Percentiles rank a stretch among this genome's conserved stretches.
phyloP scores from a whole-genome alignment of 371 early-diverging fungal genomes.

The Rhizopus stolonifer region DNA sequence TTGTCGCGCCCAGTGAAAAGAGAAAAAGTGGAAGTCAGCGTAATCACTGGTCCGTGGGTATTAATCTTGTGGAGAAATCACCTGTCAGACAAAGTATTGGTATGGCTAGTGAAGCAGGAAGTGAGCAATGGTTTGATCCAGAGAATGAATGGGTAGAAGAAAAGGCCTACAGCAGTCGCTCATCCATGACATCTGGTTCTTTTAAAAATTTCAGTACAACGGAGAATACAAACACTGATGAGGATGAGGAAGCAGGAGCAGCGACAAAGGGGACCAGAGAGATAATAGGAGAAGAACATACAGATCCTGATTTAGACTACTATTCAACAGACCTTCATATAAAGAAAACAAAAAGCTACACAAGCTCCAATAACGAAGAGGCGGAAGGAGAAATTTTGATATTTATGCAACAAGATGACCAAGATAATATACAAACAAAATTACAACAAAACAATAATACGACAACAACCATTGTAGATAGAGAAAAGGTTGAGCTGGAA shows the following conservation, averaged over 20 bases:
- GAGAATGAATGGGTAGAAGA: slow-evolving; percentile 20
- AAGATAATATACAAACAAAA: neutral
- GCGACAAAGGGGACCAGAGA: neutral
- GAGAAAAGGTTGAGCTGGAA: neutral
- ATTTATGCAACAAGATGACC: slow-evolving; percentile 14
- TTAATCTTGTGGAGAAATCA: slow-evolving; percentile 17
- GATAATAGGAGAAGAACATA: neutral
- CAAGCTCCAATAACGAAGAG: slow-evolving; percentile 2
- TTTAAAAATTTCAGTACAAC: slow-evolving; percentile 21
- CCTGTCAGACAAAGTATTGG: slow-evolving; percentile 14
- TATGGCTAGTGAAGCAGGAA: slow-evolving; percentile 13
- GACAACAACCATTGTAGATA: slow-evolving; percentile 1
- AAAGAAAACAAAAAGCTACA: neutral
- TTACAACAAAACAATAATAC: neutral
- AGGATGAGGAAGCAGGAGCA: slow-evolving; percentile 11
- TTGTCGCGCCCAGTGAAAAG: neutral
- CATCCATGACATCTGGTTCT: slow-evolving; percentile 7
- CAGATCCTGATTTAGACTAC: slow-evolving; percentile 14
- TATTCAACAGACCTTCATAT: slow-evolving; percentile 15
- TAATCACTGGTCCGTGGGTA: slow-evolving; percentile 36
- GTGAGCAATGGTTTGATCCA: slow-evolving; percentile 32
- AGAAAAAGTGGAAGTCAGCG: slow-evolving; percentile 35
- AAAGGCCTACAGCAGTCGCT: neutral
- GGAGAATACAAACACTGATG: slow-evolving; percentile 14
- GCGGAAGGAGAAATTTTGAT: slow-evolving; percentile 23